Conservation (phyloP, 495 filamentous ascomycete species). For the Neurospora sp. region DNA sequence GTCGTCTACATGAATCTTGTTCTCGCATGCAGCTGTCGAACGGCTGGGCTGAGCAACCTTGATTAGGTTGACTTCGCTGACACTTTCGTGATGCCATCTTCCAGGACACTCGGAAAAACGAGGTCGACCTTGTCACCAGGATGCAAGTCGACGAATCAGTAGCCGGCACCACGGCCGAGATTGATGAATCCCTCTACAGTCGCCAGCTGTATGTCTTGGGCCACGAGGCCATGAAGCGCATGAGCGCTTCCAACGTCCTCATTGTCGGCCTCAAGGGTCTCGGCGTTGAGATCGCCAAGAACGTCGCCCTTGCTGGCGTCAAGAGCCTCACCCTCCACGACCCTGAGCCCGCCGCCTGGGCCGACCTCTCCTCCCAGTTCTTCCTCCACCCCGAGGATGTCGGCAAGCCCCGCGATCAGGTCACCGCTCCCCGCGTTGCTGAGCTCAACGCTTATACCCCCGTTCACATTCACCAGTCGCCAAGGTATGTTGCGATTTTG, state of each 20-base stretch:
- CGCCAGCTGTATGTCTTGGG: constrained; percentile 96
- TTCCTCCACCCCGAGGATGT: constrained; percentile 85
- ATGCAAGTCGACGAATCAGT: constrained; percentile 73
- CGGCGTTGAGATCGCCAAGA: constrained; percentile 98
- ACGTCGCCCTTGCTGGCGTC: constrained; percentile 92
- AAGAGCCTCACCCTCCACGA: constrained; percentile 76
- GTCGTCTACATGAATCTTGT: neutral
- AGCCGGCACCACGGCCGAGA: constrained; percentile 46
- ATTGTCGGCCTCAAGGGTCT: constrained; percentile 87
- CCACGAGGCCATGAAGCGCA: constrained; percentile 99
- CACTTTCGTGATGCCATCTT: neutral
- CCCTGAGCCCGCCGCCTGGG: constrained; percentile 65
- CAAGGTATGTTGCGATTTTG: constrained; percentile 18
- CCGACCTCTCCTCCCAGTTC: constrained; percentile 92
- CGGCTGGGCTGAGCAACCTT: neutral
- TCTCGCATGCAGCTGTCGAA: neutral
- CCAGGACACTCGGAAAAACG: constrained; percentile 35
- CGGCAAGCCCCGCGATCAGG: constrained; percentile 79
- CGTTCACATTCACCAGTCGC: constrained; percentile 59
- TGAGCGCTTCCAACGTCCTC: constrained; percentile 92
- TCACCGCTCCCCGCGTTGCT: constrained; percentile 78
- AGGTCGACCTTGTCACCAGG: constrained; percentile 55
- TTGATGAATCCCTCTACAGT: constrained; percentile 97
- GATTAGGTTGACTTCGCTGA: neutral
- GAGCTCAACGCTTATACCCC: constrained; percentile 97